A percentile compares a stretch with the other conserved stretches of the same genome.
Conservation (phyloP, 202 grass and related monocot genomes). For the Brachypodium distachyon region DNA sequence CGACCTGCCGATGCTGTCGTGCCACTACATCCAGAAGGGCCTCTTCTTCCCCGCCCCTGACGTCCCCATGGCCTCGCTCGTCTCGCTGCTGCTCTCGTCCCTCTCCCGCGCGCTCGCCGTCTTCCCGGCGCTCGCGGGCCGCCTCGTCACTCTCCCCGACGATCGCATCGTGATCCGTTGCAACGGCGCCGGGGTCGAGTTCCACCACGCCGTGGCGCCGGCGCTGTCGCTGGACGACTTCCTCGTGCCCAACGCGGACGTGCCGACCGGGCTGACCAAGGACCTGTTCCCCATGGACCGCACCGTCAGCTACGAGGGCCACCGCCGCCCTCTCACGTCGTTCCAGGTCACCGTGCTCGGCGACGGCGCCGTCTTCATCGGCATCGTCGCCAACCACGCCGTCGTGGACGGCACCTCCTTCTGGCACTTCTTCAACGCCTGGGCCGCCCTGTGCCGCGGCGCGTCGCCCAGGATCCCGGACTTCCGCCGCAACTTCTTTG, state of each 20-base stretch:
- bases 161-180: slow-evolving; percentile 61
- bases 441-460: slow-evolving; percentile 77
- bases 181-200: slow-evolving; percentile 66
- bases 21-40: slow-evolving; percentile 99
- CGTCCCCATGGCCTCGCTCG: slow-evolving; percentile 40
- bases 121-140: slow-evolving; percentile 64
- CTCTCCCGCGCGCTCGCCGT: slow-evolving; percentile 56
- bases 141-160: slow-evolving; percentile 73
- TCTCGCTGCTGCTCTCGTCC: slow-evolving; percentile 54
- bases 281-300: slow-evolving; percentile 81
- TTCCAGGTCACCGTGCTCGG: slow-evolving; percentile 88
- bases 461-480: slow-evolving; percentile 42
- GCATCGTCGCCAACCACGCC: slow-evolving; percentile 73
- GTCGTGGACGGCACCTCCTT: slow-evolving; percentile 93
- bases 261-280: slow-evolving; percentile 46
- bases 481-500: slow-evolving; percentile 75
- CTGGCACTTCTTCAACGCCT: slow-evolving; percentile 91
- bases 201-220: slow-evolving; percentile 53
- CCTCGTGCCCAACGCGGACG: slow-evolving; percentile 50
- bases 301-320: slow-evolving; percentile 76
- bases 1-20: slow-evolving; percentile 97
- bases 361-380: slow-evolving; percentile 77
- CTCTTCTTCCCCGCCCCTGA: slow-evolving; percentile 71
- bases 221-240: slow-evolving; percentile 47
- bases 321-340: slow-evolving; percentile 65